Percentiles rank a stretch among this genome's conserved stretches.
Evolutionary conservation across 2,329 filamentous ascomycete species (phyloP).

Genomic region (Alternaria gaisen): DNA sequence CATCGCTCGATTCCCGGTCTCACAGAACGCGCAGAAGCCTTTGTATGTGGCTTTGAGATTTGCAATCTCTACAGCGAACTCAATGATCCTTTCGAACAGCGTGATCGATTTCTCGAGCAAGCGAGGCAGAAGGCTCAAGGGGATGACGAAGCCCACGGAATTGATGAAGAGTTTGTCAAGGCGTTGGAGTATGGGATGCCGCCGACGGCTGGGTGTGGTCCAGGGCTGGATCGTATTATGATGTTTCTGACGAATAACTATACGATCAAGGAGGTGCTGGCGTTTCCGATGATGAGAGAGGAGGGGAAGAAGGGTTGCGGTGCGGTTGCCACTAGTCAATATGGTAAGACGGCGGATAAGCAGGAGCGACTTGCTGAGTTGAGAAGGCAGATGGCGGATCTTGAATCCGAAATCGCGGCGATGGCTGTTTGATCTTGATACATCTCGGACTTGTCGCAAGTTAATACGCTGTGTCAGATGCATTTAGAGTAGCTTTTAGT

Average conservation of each 20-base stretch:
- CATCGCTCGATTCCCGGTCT: constrained; percentile 78
- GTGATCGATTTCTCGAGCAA: constrained; percentile 81
- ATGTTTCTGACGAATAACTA: constrained; percentile 98
- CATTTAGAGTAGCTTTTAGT: background rate
- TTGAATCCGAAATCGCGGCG: background rate
- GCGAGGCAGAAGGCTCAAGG: constrained; percentile 90
- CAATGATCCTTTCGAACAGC: constrained; percentile 95
- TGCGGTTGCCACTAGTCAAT: background rate
- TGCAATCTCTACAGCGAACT: constrained; percentile 97
- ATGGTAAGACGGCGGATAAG: background rate
- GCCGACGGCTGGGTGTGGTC: constrained; percentile 94
- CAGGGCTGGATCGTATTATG: constrained; percentile 92
- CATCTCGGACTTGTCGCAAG: background rate
- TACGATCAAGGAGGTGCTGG: constrained; percentile 92
- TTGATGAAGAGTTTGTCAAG: constrained; percentile 95
- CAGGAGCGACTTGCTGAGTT: background rate
- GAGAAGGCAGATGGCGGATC: background rate
- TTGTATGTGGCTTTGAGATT: constrained; percentile 97
- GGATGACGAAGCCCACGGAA: constrained; percentile 93
- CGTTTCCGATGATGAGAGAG: constrained; percentile 98
- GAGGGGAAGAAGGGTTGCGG: background rate
- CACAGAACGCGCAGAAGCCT: constrained; percentile 98
- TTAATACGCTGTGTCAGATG: background rate
- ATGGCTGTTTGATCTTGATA: background rate
- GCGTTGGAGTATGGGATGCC: constrained; percentile 87